Base-by-base conservation (phyloP, 305 asterid species). In the Andrographis paniculata region DNA sequence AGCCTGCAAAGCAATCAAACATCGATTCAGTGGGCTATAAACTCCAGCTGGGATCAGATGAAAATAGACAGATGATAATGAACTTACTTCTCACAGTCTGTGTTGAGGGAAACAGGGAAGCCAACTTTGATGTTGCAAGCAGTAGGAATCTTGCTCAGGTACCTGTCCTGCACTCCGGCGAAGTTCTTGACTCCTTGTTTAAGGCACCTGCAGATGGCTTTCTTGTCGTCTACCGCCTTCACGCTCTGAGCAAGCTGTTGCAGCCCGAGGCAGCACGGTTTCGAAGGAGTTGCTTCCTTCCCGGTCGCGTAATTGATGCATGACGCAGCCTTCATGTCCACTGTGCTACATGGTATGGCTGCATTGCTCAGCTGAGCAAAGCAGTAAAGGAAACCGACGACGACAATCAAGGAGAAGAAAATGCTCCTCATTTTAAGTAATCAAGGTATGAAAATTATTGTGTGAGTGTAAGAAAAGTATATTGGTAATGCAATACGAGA, bases 151-250 rank as follows among this genome's bases (percentile, higher is more conserved):
- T 56, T 41, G 77, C 86, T 70, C 71, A 74, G 50, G 60, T 57
- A 65, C 70, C 15, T 60, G 61, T 80, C 92, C 56, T 80, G 76
- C 18, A 80, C 86, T 1, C 86, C 80, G 0, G 56, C 23, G 5
- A 77, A 74, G 61, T 54, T 64, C 66, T 65, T 72, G 27, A 70
- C 72, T 0, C 72, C 79, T 18, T 51, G 63, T 68, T 77, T 80
- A 40, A 80, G 92, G 68, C 86, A 80, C 50, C 70, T 50, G 64
- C 92, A 80, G 19, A 77, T 71, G 47, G 67, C 75, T 64, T 80
- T 77, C 71, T 72, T 72, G 65, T 76, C 82, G n/a, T 74, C 65
- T 3, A 76, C 67, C 0, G 78, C 22, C 52, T 69, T 72, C 31
- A 62, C 80, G 2, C 22, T 50, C 16, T 43, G 55, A 16, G 75